These are phyloP conservation scores for Clitopilus hobsonii DNA, from an alignment of 768 basidiomycete genomes.

Conservation along the genomic window DNA sequence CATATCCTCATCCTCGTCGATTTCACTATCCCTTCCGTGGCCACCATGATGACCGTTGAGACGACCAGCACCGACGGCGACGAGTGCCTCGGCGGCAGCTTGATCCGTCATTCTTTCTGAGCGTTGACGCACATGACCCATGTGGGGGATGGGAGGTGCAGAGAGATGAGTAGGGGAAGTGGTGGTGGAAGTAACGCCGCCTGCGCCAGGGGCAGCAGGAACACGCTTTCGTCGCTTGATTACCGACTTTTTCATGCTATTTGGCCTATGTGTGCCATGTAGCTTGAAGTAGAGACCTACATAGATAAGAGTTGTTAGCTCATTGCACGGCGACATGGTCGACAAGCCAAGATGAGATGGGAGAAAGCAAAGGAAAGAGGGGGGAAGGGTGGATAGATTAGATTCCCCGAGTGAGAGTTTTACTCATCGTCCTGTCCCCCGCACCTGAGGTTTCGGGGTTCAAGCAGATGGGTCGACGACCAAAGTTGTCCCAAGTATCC, in stretches of 20 bases:
- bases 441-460: too few species aligned
- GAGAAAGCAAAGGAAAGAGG: neutral
- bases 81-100: constrained; percentile 85
- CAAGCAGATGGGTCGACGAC: too few species aligned
- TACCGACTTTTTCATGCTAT: constrained; percentile 98
- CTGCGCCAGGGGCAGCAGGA: constrained; percentile 72
- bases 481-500: neutral
- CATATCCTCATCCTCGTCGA: constrained; percentile 36
- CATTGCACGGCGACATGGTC: neutral
- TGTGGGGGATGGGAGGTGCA: constrained; percentile 1
- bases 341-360: too few species aligned
- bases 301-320: constrained; percentile 7
- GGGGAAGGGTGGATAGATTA: neutral
- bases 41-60: constrained; percentile 17
- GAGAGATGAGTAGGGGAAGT: constrained; percentile 8
- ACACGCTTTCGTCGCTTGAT: constrained; percentile 98
- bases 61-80: constrained; percentile 62
- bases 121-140: constrained; percentile 6
- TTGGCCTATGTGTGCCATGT: constrained; percentile 94
- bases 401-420: neutral
- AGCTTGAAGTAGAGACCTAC: constrained; percentile 97
- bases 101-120: constrained; percentile 61
- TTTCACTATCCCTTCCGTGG: constrained; percentile 28
- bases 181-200: constrained; percentile 11
- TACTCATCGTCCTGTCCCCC: neutral